Base-by-base conservation (phyloP, 371 early-diverging fungal genomes). In the Furculomyces boomerangus region DNA sequence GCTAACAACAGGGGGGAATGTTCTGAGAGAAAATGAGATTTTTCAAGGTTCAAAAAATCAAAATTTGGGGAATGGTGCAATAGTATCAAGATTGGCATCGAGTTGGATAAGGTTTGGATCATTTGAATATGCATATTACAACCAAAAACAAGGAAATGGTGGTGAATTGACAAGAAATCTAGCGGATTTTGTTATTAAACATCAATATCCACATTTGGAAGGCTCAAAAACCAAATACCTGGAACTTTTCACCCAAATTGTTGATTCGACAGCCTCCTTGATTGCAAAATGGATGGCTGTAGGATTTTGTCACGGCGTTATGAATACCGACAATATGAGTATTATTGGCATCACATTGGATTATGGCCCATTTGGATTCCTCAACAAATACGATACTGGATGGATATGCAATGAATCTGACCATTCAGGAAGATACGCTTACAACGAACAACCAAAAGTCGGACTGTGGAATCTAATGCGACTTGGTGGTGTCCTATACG, bases 321-420 rank as follows among this genome's bases (percentile, higher is more conserved):
- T 93, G 79, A 90, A 89, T 61, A 90, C 90, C 0, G 88, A 90
- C 60, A 90, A 90, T 55, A 86, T 90, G 86, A 87, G 88, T 1
- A 67, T 89, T 0, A 58, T 87, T 29, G 79, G 88, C 0, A 58
- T 88, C 8, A 90, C 94, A 1, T 70, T 90, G 37, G 90, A 93
- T 60, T 90, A 85, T 60, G 94, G 94, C 0, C 91, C 94, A 2
- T 90, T 66, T 58, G 86, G 79, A 44, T 86, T 91, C 57, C 59
- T 93, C 58, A 89, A 90, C 61, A 74, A 68, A 22, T 91, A 87
- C 61, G 81, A 90, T 37, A 88, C 92, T 0, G 59, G 51, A 18
- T 79, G 79, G 59, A 72, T 80, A 13, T 83, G 85, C 59, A 91
- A 90, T 61, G 76, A 80, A 54, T 83, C 86, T 1, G 92, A 84